These are phyloP conservation scores for Haematococcus lacustris DNA, from an alignment of 139 green algal genomes.

Conservation along the genomic window DNA sequence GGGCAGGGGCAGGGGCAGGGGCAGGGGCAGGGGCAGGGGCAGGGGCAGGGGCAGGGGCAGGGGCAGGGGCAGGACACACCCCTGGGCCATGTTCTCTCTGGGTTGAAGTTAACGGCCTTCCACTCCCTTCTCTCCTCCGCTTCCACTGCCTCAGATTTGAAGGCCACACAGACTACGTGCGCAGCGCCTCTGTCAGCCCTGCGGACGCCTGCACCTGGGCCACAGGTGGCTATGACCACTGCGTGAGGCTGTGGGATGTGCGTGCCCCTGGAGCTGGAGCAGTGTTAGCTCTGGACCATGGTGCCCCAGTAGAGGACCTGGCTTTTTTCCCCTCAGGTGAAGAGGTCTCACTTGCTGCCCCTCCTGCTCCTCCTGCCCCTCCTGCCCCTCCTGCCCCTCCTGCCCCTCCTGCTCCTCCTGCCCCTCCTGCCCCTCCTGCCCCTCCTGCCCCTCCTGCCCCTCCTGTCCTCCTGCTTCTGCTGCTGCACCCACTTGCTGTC, in stretches of 20 bases:
- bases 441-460: too few relatives aligned
- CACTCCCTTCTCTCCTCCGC: not conserved
- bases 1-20: not conserved
- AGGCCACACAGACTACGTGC: constrained; percentile 86
- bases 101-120: not conserved
- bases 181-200: constrained; percentile 47
- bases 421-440: too few relatives aligned
- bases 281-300: constrained; percentile 62
- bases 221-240: constrained; percentile 80
- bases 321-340: constrained; percentile 67
- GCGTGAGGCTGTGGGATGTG: constrained; percentile 78
- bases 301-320: constrained; percentile 72
- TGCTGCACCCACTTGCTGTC: too few relatives aligned
- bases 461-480: too few relatives aligned
- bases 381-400: too few relatives aligned
- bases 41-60: not conserved
- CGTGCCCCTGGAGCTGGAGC: constrained; percentile 17
- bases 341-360: too few relatives aligned
- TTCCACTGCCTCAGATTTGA: constrained; percentile 29
- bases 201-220: constrained; percentile 54
- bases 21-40: not conserved
- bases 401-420: too few relatives aligned
- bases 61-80: not conserved
- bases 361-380: too few relatives aligned
- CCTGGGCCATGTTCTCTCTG: not conserved